Conservation (phyloP, 768 basidiomycete species). For the Pulveroboletus sp. region DNA sequence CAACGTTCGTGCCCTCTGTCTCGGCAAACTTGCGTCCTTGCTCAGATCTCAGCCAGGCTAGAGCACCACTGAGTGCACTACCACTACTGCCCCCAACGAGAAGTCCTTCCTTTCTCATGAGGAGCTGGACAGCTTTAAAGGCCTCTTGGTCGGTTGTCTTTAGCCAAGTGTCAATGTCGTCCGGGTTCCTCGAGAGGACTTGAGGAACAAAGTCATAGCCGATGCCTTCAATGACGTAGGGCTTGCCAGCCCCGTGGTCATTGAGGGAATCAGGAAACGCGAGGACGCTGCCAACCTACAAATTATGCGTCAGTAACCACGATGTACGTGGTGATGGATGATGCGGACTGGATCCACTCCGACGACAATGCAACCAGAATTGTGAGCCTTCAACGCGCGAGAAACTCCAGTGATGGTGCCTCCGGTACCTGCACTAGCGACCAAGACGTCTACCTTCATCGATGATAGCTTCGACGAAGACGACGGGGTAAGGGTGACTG, state of each 20-base stretch:
- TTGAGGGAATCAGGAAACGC: conserved; percentile 69
- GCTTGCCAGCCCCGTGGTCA: conserved; percentile 35
- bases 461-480: conserved; percentile 55
- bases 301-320: conserved; percentile 6
- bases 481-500: conserved; percentile 62
- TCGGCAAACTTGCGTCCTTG: conserved; percentile 60
- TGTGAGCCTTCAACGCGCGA: conserved; percentile 72
- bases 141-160: conserved; percentile 82
- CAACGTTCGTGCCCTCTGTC: conserved; percentile 77
- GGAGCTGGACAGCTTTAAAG: conserved; percentile 63
- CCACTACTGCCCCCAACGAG: conserved; percentile 94
- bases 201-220: conserved; percentile 92
- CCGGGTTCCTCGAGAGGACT: conserved; percentile 64
- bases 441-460: conserved; percentile 71
- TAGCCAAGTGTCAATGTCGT: conserved; percentile 71
- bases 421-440: conserved; percentile 91
- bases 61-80: conserved; percentile 71
- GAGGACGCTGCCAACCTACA: conserved; percentile 84
- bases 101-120: conserved; percentile 85
- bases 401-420: conserved; percentile 91
- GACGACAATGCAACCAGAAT: conserved; percentile 68
- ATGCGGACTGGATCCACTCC: conserved; percentile 82
- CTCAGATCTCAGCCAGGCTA: conserved; percentile 71
- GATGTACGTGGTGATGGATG: not conserved
- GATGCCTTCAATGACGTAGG: conserved; percentile 91